These are phyloP conservation scores for Apiospora malaysiana DNA, from an alignment of 2,329 filamentous ascomycete genomes.

Conservation along the genomic window DNA sequence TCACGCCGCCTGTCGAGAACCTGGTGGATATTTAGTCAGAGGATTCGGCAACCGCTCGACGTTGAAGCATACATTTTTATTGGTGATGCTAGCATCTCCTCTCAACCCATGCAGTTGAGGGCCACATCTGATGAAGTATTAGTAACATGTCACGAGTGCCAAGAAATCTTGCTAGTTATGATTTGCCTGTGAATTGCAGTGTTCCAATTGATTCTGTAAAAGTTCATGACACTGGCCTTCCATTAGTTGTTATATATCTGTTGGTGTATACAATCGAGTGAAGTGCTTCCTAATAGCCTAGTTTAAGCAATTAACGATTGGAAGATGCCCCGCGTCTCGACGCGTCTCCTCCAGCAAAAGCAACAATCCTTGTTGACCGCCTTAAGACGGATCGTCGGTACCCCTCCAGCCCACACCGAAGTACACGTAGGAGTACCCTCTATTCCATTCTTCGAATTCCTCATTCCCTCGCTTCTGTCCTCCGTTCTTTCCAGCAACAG, in stretches of 20 bases:
- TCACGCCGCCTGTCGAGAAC: neutral
- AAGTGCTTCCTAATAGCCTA: neutral
- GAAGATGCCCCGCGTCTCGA: neutral
- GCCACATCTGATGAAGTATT: neutral
- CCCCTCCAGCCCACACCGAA: constrained; percentile 11
- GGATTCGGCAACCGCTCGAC: neutral
- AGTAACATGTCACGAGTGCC: neutral
- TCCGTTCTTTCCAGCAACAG: neutral
- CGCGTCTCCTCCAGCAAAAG: neutral
- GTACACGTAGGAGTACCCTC: neutral
- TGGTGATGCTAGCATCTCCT: too few species aligned
- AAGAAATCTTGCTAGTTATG: too few species aligned
- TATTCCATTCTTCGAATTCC: neutral
- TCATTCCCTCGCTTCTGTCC: neutral
- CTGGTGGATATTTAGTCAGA: neutral
- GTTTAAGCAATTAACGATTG: neutral
- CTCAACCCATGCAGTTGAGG: too few species aligned
- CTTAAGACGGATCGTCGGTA: neutral
- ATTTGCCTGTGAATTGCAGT: too few species aligned
- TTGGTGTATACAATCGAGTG: neutral
- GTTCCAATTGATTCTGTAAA: too few species aligned
- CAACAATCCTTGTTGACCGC: constrained; percentile 9
- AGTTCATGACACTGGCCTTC: too few species aligned
- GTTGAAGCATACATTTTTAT: neutral
- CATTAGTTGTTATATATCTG: too few species aligned